Evolutionary conservation across 2,329 filamentous ascomycete genomes (phyloP), one percentile per base, ranked within the genome.

Genomic region (Monosporascus cannonballus): DNA sequence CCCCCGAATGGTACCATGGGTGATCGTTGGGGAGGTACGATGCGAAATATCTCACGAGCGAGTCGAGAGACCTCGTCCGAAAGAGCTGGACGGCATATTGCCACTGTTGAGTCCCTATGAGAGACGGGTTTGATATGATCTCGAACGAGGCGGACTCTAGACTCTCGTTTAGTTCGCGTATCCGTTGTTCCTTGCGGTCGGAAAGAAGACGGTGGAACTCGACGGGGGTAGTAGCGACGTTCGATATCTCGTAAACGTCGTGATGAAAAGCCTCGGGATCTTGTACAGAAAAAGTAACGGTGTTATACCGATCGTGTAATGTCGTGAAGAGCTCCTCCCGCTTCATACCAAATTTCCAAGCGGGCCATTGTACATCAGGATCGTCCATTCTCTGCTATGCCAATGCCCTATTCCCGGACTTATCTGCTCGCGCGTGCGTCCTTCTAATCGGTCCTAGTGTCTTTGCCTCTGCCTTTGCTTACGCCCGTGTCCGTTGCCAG

Each of bases 281-380:
- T 62, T 82, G 80, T 30, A 84, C 76, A 46, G 75, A 71, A 49
- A 76, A 77, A 49, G 76, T 69, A 51, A 83, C 70, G 47, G 80
- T 83, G 68, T 84, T 84, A 69, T 82, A 84, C 64, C 78, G 76
- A 58, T 81, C 76, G 61, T 83, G 78, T 14, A 84, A 75, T 50
- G 75, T 79, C 50, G 76, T 78, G 64, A 77, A 77, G 67, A 83
- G 76, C 61, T 82, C 80, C 52, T 77, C 75, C 64, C 75, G 75
- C 73, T 79, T 81, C 75, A 83, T 76, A 63, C 79, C 80, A 71
- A 83, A 84, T 67, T 83, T 83, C 80, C 80, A 84, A 61, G 76
- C 75, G 44, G 80, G 80, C 80, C 80, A 84, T 60, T 73, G 71
- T 64, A 68, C 72, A 58, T 67, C 72, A 34, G 73, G 74, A 52